Evolutionary conservation across 192 early-diverging fungal genomes (phyloP).

Genomic region (Rhizoclosmatium sp.): DNA sequence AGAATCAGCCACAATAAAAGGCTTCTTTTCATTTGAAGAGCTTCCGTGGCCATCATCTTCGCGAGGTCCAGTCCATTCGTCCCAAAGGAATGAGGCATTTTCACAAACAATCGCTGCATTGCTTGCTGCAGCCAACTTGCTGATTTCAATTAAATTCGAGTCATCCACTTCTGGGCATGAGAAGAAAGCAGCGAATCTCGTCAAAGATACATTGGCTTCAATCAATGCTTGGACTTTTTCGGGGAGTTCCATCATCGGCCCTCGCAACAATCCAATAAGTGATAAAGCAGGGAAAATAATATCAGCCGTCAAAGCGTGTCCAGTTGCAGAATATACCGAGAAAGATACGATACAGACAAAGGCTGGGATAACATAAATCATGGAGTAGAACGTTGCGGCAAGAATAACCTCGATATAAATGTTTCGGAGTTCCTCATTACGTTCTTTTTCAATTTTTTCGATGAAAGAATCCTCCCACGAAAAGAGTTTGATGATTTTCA

Average conservation of each 20-base stretch:
- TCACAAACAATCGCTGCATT: neutral
- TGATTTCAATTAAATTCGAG: slow-evolving; percentile 6
- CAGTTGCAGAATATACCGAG: slow-evolving; percentile 33
- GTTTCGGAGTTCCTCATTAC: slow-evolving; percentile 25
- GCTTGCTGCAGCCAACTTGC: neutral
- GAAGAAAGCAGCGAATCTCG: slow-evolving; percentile 24
- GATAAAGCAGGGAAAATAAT: slow-evolving; percentile 69
- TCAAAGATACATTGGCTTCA: slow-evolving; percentile 29
- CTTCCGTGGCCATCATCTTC: neutral
- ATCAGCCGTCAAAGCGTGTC: slow-evolving; percentile 47
- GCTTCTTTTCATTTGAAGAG: neutral
- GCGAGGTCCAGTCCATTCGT: slow-evolving; percentile 1
- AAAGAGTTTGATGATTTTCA: slow-evolving; percentile 88
- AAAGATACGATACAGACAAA: slow-evolving; percentile 23
- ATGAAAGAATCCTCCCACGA: slow-evolving; percentile 82
- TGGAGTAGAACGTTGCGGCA: slow-evolving; percentile 17
- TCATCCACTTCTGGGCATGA: slow-evolving; percentile 11
- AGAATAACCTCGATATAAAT: slow-evolving; percentile 5
- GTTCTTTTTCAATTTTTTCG: slow-evolving; percentile 48
- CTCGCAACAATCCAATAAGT: slow-evolving; percentile 60
- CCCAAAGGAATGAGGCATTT: slow-evolving; percentile 20
- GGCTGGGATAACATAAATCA: slow-evolving; percentile 35
- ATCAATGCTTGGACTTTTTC: neutral
- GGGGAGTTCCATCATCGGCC: slow-evolving; percentile 13
- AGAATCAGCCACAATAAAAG: neutral